These are phyloP conservation scores for Saturnispora sekii DNA, from an alignment of 805 yeast species.

Conservation along the genomic window DNA sequence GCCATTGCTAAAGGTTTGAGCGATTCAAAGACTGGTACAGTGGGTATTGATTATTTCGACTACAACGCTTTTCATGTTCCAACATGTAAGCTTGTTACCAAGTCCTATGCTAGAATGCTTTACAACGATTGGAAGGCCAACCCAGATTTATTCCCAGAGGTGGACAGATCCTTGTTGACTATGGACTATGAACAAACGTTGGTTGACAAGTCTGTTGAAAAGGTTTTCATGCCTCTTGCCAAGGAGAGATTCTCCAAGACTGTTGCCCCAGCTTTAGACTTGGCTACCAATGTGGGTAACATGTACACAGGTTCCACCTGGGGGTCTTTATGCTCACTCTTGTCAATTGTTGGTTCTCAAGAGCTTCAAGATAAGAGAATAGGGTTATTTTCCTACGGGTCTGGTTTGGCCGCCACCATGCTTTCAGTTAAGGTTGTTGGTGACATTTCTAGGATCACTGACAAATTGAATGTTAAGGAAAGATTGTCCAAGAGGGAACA, in stretches of 20 bases:
- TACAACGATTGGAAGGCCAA: slow-evolving; percentile 79
- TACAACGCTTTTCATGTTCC: slow-evolving; percentile 97
- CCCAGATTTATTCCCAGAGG: slow-evolving; percentile 50
- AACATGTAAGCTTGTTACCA: slow-evolving; percentile 88
- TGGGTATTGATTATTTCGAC: slow-evolving; percentile 71
- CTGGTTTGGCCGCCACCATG: slow-evolving; percentile 91
- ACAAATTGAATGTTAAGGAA: slow-evolving; percentile 55
- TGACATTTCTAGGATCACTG: slow-evolving; percentile 60
- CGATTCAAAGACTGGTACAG: slow-evolving; percentile 37
- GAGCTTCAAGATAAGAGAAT: slow-evolving; percentile 73
- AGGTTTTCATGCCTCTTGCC: slow-evolving; percentile 69
- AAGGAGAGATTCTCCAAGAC: slow-evolving; percentile 58
- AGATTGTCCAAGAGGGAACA: slow-evolving; percentile 56
- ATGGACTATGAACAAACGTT: slow-evolving; percentile 69
- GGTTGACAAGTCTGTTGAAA: slow-evolving; percentile 73
- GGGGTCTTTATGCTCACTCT: slow-evolving; percentile 74
- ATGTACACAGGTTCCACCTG: slow-evolving; percentile 94
- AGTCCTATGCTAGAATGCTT: slow-evolving; percentile 84
- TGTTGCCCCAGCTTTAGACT: slow-evolving; percentile 70
- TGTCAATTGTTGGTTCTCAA: slow-evolving; percentile 66
- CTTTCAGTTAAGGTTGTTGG: slow-evolving; percentile 73
- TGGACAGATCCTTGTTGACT: slow-evolving; percentile 41
- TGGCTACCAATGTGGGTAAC: slow-evolving; percentile 96
- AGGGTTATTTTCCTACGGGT: slow-evolving; percentile 93
- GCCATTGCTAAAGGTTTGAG: slow-evolving; percentile 44